Base-by-base conservation (phyloP, 768 basidiomycete genomes). In the Amanita phalloides region DNA sequence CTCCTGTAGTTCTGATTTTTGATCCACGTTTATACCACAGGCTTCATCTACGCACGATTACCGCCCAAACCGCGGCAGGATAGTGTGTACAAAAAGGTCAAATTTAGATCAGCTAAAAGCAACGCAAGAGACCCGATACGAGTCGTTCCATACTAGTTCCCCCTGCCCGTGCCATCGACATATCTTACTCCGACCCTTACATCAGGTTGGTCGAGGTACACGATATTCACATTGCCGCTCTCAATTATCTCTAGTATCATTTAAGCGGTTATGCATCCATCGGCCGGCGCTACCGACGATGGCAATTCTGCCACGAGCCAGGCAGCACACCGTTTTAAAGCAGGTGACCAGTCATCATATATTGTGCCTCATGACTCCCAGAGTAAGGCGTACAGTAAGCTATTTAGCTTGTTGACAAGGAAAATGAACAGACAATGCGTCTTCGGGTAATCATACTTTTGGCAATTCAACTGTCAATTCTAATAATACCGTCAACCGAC, bases 81-180 rank as follows among this genome's bases (percentile, higher is more conserved):
- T 47, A 25, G 3, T 46, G 42, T 49, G 46, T 20, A 26, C 28
- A 41, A 37, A 7, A 28, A 21, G 37, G 48, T 41, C 48, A 49
- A 49, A 28, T 49, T 37, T 49, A 49, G 48, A 39, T 13, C 48
- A 6, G 21, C 37, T 39, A 49, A 37, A 49, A 49, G 48, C 48
- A 39, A 28, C 20, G 11, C 32, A 17, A 37, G 25, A 49, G 48
- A 11, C 14, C 26, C 26, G 8, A 39, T 37, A 28, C 17, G 17
- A 17, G 17, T 17, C 17, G 1, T 17, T n/a, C 36, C 20, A 28
- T 21, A 14, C 33, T 17, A 21, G 17, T 35, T 20, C 36, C 37
- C 36, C 32, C 33, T 32, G n/a, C 25, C 46, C 32, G n/a, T 37
- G 10, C 7, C 33, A 36, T 37, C n/a, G 20, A 10, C 48, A 25